These are phyloP conservation scores for Picochlorum sp. DNA, from an alignment of 139 green algal species.

Conservation along the genomic window DNA sequence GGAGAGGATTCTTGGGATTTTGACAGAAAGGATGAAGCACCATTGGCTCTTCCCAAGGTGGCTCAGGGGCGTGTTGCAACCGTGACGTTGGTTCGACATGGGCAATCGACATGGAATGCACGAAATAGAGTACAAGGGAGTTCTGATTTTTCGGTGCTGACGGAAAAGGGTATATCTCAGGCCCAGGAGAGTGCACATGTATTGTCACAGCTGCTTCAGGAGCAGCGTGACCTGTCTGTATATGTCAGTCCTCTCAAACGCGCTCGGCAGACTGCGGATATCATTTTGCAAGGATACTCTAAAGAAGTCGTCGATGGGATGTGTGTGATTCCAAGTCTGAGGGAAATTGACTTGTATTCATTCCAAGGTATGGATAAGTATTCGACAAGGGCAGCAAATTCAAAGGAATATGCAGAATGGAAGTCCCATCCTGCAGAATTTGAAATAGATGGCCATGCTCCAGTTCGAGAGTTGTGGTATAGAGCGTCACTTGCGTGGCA, in stretches of 20 bases:
- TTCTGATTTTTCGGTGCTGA: constrained; percentile 78
- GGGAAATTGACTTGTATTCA: constrained; percentile 92
- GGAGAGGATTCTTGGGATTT: constrained; percentile 53
- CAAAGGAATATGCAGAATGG: constrained; percentile 65
- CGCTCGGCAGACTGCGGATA: constrained; percentile 67
- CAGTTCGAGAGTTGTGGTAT: constrained; percentile 75
- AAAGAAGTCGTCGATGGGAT: constrained; percentile 9
- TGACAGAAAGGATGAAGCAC: constrained; percentile 53
- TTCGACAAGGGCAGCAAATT: constrained; percentile 63
- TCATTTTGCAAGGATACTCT: constrained; percentile 50
- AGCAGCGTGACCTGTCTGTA: constrained; percentile 53
- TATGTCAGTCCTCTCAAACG: constrained; percentile 67
- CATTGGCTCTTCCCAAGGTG: constrained; percentile 46
- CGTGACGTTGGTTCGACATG: constrained; percentile 83
- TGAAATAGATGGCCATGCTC: constrained; percentile 70
- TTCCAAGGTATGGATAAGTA: constrained; percentile 90
- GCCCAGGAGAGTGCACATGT: constrained; percentile 68
- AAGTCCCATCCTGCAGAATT: constrained; percentile 69
- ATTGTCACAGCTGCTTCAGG: constrained; percentile 1
- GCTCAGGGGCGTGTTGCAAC: constrained; percentile 27
- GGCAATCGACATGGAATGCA: constrained; percentile 94
- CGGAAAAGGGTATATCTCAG: constrained; percentile 70
- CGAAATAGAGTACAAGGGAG: constrained; percentile 82
- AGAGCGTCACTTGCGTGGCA: constrained; percentile 81
- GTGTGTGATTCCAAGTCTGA: constrained; percentile 45